These are phyloP conservation scores for Teunomyces gatunensis DNA, from an alignment of 805 yeast species.

Conservation along the genomic window DNA sequence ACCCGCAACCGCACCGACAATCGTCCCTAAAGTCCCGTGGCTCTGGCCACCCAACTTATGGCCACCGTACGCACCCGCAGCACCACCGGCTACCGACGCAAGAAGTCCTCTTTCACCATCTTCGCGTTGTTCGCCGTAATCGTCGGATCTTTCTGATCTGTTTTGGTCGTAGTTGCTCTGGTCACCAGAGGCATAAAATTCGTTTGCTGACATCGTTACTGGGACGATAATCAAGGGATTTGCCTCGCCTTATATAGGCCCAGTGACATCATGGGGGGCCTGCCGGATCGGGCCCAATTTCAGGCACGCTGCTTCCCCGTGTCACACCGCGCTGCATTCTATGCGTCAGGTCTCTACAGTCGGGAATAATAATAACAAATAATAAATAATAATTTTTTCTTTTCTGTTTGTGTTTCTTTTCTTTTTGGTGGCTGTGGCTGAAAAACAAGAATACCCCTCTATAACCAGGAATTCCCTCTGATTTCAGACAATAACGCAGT, in stretches of 20 bases:
- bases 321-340: too few species aligned
- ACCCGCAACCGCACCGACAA: slow-evolving; percentile 29
- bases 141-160: slow-evolving; percentile 7
- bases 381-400: too few species aligned
- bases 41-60: slow-evolving; percentile 20
- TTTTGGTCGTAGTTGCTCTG: slow-evolving; percentile 16
- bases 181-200: slow-evolving; percentile 24
- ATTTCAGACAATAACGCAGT: neutral
- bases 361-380: too few species aligned
- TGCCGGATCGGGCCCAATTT: neutral
- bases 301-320: too few species aligned
- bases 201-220: slow-evolving; percentile 26
- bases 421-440: too few species aligned
- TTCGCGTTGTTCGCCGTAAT: slow-evolving; percentile 11
- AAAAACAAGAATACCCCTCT: neutral
- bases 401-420: too few species aligned
- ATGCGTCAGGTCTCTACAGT: too few species aligned
- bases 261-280: neutral
- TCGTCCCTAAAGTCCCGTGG: slow-evolving; percentile 27
- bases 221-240: neutral
- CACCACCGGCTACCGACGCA: slow-evolving; percentile 27
- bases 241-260: neutral
- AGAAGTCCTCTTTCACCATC: slow-evolving; percentile 28
- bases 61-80: slow-evolving; percentile 30
- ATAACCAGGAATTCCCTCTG: neutral